A percentile compares a stretch with the other conserved stretches of the same genome.
Evolutionary conservation across 2,329 filamentous ascomycete genomes (phyloP).

Genomic region (Trichoderma breve): DNA sequence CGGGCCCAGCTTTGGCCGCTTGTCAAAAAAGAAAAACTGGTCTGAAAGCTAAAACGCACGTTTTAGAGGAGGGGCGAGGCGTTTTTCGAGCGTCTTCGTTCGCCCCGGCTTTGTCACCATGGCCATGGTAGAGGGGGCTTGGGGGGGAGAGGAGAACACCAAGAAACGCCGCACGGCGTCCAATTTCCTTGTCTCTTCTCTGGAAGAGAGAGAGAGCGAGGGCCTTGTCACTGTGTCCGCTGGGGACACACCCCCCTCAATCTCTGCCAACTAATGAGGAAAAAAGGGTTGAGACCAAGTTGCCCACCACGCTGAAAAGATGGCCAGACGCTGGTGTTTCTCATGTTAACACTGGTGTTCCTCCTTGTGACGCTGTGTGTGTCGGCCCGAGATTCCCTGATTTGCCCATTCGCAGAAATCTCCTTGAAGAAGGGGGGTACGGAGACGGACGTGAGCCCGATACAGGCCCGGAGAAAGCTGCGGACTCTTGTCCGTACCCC

Average conservation of each 20-base stretch:
- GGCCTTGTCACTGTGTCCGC: background rate
- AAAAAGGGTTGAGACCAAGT: background rate
- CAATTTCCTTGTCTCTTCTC: background rate
- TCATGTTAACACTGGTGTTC: background rate
- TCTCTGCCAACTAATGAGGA: background rate
- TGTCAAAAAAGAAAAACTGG: background rate
- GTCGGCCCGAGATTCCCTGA: background rate
- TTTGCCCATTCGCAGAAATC: background rate
- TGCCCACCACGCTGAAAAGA: background rate
- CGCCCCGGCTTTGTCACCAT: background rate
- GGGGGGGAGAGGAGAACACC: too few species aligned
- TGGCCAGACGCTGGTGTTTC: background rate
- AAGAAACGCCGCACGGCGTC: background rate
- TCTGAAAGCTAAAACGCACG: background rate
- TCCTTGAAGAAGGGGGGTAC: background rate
- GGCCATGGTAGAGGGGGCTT: background rate
- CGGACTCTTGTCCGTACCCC: background rate
- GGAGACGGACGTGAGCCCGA: background rate
- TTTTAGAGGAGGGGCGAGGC: background rate
- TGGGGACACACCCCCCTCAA: background rate
- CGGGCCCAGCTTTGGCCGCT: background rate
- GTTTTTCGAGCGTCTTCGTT: background rate
- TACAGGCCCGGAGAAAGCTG: background rate
- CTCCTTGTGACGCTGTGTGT: background rate
- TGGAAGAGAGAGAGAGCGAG: background rate